Evolutionary conservation across 345 rosid genomes (phyloP).

Genomic region (Turritis glabra): DNA sequence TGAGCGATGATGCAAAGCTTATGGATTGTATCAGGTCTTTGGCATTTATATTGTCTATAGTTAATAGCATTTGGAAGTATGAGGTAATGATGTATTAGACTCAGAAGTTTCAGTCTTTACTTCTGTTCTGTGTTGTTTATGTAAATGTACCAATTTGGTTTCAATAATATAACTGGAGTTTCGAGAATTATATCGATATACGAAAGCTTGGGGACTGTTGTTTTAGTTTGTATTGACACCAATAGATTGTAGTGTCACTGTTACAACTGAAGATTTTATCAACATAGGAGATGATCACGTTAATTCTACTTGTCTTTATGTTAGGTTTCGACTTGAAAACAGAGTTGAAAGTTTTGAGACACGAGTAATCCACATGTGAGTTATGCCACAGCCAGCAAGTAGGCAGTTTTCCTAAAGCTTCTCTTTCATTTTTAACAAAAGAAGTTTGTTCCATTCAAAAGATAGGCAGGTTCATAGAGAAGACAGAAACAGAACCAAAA

Average conservation of each 20-base stretch:
- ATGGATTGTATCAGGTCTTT: slow-evolving; percentile 3
- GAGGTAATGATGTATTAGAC: slow-evolving; percentile 1
- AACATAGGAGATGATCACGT: not conserved
- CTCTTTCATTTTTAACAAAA: not conserved
- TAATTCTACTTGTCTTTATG: not conserved
- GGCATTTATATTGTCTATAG: slow-evolving; percentile 1
- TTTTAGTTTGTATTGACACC: not conserved
- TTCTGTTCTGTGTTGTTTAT: not conserved
- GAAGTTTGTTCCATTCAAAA: not conserved
- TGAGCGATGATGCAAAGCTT: not conserved
- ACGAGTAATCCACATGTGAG: not conserved
- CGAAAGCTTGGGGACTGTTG: not conserved
- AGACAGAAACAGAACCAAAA: not conserved
- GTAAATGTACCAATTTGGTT: not conserved
- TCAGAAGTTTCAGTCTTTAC: not conserved
- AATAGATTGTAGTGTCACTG: not conserved
- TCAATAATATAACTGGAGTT: not conserved
- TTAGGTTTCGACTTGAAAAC: not conserved
- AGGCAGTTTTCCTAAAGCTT: not conserved
- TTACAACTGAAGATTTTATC: not conserved
- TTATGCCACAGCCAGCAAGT: not conserved
- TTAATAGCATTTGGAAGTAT: not conserved
- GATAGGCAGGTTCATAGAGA: not conserved
- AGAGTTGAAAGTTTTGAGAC: not conserved
- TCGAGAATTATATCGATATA: not conserved